Conservation (phyloP, 2,329 filamentous ascomycete genomes). For the Talaromyces sp. region DNA sequence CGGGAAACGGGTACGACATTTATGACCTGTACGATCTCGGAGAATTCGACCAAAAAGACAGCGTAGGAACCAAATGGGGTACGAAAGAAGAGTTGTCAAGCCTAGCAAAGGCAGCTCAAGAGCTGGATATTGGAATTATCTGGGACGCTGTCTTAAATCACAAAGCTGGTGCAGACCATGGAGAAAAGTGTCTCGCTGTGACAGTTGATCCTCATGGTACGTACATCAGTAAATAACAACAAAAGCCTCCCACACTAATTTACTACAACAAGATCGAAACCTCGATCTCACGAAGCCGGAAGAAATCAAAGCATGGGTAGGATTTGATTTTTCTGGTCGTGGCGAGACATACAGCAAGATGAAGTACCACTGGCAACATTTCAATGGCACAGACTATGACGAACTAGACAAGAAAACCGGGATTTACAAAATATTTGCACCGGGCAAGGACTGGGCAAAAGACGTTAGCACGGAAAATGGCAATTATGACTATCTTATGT, state of each 20-base stretch:
- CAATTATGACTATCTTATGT: conserved; percentile 68
- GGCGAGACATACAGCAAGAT: conserved; percentile 54
- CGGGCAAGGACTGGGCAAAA: conserved; percentile 59
- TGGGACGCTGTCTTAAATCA: conserved; percentile 72
- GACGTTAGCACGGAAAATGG: conserved; percentile 60
- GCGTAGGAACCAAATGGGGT: conserved; percentile 63
- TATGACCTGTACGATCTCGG: conserved; percentile 68
- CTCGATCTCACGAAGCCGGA: conserved; percentile 50
- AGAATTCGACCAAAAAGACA: conserved; percentile 67
- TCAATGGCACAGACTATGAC: conserved; percentile 64
- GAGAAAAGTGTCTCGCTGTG: conserved; percentile 57
- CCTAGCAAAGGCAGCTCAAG: conserved; percentile 48
- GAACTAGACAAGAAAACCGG: conserved; percentile 52
- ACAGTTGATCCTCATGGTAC: conserved; percentile 54
- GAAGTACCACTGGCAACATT: conserved; percentile 64
- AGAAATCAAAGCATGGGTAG: conserved; percentile 64
- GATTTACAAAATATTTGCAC: conserved; percentile 61
- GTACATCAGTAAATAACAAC: not conserved
- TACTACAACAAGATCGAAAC: conserved; percentile 44
- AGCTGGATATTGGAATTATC: conserved; percentile 53
- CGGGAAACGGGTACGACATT: conserved; percentile 63
- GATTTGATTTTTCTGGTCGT: conserved; percentile 61
- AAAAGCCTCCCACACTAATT: conserved; percentile 1
- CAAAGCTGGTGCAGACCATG: conserved; percentile 63
- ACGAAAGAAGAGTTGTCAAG: conserved; percentile 55